These are phyloP conservation scores for Leucocoprinus birnbaumii DNA, from an alignment of 768 basidiomycete genomes.

Conservation along the genomic window DNA sequence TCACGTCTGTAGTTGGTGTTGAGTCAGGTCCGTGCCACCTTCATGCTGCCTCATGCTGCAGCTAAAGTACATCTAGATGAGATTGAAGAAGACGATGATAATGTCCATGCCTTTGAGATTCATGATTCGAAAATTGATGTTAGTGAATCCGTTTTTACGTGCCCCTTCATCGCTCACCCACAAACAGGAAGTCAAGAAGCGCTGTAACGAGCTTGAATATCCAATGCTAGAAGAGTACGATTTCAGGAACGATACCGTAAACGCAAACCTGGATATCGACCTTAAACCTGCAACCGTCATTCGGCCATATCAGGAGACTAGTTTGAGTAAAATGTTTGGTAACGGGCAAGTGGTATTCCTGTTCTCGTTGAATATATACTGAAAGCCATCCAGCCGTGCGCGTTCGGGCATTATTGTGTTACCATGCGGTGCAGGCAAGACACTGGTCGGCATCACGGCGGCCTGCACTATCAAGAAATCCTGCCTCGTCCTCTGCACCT, in stretches of 20 bases:
- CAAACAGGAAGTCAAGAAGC: conserved; percentile 86
- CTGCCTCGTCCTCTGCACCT: conserved; percentile 94
- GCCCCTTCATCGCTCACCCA: neutral
- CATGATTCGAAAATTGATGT: conserved; percentile 93
- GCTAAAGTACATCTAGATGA: conserved; percentile 57
- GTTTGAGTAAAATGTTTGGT: conserved; percentile 98
- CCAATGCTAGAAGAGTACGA: conserved; percentile 99
- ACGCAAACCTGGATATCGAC: conserved; percentile 97
- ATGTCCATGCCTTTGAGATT: conserved; percentile 96
- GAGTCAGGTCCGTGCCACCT: conserved; percentile 61
- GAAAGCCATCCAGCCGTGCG: conserved; percentile 65
- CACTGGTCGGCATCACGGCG: conserved; percentile 98
- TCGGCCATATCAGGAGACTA: conserved; percentile 97
- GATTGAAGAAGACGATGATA: conserved; percentile 96
- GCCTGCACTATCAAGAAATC: conserved; percentile 99
- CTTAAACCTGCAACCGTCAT: conserved; percentile 97
- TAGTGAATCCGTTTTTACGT: conserved; percentile 20
- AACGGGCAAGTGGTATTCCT: conserved; percentile 66
- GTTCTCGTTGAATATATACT: conserved; percentile 3
- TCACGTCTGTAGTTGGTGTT: conserved; percentile 95
- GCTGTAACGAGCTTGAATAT: conserved; percentile 95
- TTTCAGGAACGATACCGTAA: conserved; percentile 95
- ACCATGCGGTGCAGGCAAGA: conserved; percentile 98
- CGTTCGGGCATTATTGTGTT: conserved; percentile 97
- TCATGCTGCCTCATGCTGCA: neutral